Evolutionary conservation across 2,329 filamentous ascomycete genomes (phyloP).

Genomic region (Samsoniella hepiali): DNA sequence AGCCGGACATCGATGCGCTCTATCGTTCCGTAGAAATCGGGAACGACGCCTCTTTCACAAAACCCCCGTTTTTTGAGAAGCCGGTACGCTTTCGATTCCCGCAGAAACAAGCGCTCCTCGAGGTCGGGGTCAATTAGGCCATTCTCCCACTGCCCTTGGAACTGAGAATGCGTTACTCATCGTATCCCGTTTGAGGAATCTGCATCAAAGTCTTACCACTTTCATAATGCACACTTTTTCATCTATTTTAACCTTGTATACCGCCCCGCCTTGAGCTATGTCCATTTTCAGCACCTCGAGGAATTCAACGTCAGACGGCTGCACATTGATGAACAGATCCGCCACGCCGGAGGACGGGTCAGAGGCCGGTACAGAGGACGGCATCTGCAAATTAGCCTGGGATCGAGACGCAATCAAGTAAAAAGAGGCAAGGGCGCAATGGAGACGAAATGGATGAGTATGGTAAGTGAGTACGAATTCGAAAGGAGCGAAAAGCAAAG

Average conservation of each 20-base stretch:
- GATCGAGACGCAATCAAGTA: too few relatives aligned
- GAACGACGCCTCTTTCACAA: conserved; percentile 5
- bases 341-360: too few relatives aligned
- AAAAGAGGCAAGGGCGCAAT: too few relatives aligned
- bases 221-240: background rate
- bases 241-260: background rate
- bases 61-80: background rate
- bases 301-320: conserved; percentile 2
- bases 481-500: too few relatives aligned
- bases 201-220: background rate
- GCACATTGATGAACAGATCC: background rate
- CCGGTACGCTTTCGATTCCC: background rate
- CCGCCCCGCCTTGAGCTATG: background rate
- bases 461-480: too few relatives aligned
- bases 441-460: too few relatives aligned
- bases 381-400: too few relatives aligned
- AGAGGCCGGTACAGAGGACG: background rate
- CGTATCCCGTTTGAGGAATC: background rate
- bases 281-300: background rate
- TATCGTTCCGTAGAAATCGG: background rate
- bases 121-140: background rate
- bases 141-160: background rate
- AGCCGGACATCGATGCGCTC: too few relatives aligned
- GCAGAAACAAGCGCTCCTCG: background rate
- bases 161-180: background rate